These are phyloP conservation scores for Hymenoscyphus linearis DNA, from an alignment of 2,329 filamentous ascomycete genomes.

Conservation along the genomic window DNA sequence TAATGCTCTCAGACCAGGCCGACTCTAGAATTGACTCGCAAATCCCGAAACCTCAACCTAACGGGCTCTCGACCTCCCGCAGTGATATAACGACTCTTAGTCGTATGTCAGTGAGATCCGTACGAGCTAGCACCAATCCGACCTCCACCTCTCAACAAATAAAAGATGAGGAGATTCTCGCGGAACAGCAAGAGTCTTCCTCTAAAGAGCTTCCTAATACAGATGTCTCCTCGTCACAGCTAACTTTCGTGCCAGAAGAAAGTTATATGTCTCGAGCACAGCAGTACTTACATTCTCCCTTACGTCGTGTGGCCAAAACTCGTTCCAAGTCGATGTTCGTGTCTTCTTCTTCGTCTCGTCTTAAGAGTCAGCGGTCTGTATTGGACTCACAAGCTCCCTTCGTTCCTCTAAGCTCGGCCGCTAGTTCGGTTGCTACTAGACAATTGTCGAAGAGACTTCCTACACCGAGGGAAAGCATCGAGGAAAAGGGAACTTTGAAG, in stretches of 20 bases:
- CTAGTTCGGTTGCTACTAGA: background rate
- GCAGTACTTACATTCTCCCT: slow-evolving; percentile 4
- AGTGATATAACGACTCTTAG: background rate
- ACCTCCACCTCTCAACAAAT: background rate
- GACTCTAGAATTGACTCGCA: background rate
- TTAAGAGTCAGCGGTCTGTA: background rate
- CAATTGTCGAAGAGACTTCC: background rate
- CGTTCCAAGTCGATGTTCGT: slow-evolving; percentile 4
- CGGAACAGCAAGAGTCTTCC: background rate
- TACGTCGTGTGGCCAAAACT: background rate
- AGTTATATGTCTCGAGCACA: slow-evolving; percentile 8
- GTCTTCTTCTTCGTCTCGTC: background rate
- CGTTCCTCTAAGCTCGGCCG: background rate
- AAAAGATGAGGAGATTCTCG: background rate
- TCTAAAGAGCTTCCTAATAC: background rate
- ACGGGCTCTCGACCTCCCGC: background rate
- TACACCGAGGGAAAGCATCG: background rate
- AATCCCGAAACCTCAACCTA: background rate
- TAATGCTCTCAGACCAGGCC: background rate
- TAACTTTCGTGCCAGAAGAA: background rate
- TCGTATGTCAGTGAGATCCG: background rate
- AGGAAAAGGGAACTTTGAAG: background rate
- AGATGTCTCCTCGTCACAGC: slow-evolving; percentile 4
- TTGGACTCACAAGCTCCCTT: background rate
- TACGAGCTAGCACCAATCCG: background rate